Evolutionary conservation across 129 eudicot species (phyloP).

Genomic region (Escallonia rubra): DNA sequence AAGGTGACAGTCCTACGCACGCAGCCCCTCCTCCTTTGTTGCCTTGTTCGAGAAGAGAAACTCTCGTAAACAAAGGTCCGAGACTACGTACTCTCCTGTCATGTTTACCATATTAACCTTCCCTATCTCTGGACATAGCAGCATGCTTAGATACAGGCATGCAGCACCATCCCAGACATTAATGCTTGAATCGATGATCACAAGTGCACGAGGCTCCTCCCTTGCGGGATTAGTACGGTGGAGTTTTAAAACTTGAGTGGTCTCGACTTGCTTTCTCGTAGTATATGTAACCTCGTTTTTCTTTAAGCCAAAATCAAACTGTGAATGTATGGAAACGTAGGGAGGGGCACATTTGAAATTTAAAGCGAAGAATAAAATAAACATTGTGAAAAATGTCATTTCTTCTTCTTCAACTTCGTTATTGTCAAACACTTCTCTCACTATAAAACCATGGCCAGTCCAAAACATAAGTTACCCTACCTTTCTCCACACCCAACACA

Average conservation of each 20-base stretch:
- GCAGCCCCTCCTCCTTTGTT: neutral
- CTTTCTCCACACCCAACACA: neutral
- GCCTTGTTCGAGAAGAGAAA: slow-evolving; percentile 1
- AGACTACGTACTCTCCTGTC: neutral
- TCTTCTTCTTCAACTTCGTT: slow-evolving; percentile 11
- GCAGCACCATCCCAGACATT: neutral
- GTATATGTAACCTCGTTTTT: neutral
- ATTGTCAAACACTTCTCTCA: slow-evolving; percentile 1
- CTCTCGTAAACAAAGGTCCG: no score
- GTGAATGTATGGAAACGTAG: neutral
- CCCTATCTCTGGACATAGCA: neutral
- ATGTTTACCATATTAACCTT: neutral
- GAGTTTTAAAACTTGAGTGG: neutral
- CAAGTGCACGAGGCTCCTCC: neutral
- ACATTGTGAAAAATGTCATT: neutral
- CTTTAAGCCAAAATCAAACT: neutral
- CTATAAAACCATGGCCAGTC: neutral
- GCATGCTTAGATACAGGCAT: neutral
- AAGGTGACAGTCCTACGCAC: neutral
- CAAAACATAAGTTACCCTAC: neutral
- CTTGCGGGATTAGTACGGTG: neutral
- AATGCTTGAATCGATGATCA: neutral
- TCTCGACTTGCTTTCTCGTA: no score
- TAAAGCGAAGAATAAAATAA: neutral
- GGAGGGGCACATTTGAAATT: neutral